Conservation (phyloP, 169 alveolate genomes). For the Plasmodium blacklocki region DNA sequence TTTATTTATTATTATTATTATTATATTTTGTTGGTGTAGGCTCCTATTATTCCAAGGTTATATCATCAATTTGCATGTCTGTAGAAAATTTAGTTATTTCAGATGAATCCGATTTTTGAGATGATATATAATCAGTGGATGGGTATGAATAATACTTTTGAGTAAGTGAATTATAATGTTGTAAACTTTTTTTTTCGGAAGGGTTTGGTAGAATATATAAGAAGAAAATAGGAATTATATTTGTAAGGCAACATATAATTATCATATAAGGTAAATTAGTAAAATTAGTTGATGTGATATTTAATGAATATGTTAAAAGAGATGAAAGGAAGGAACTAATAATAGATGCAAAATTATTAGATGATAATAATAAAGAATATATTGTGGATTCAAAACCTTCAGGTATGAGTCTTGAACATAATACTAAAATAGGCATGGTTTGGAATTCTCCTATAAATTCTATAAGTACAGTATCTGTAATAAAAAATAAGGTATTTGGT, state of each 20-base stretch:
- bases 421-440: constrained; percentile 89
- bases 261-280: constrained; percentile 67
- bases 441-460: constrained; percentile 89
- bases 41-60: background rate
- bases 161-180: background rate
- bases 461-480: constrained; percentile 87
- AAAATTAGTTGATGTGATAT: constrained; percentile 84
- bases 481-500: constrained; percentile 88
- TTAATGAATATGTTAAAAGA: constrained; percentile 82
- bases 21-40: too few species aligned
- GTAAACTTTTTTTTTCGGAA: constrained; percentile 7
- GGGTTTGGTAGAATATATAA: constrained; percentile 3
- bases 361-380: constrained; percentile 88
- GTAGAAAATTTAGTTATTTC: background rate
- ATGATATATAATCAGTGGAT: background rate
- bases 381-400: constrained; percentile 91
- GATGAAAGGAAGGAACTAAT: constrained; percentile 88
- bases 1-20: too few species aligned
- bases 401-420: constrained; percentile 91
- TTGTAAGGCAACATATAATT: constrained; percentile 55
- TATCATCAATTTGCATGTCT: background rate
- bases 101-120: background rate
- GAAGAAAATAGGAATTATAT: constrained; percentile 42
- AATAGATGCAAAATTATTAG: constrained; percentile 87
- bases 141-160: background rate